Evolutionary conservation across 345 rosid species (phyloP), one percentile per base, ranked within the genome.

Genomic region (Syzygium jambos): DNA sequence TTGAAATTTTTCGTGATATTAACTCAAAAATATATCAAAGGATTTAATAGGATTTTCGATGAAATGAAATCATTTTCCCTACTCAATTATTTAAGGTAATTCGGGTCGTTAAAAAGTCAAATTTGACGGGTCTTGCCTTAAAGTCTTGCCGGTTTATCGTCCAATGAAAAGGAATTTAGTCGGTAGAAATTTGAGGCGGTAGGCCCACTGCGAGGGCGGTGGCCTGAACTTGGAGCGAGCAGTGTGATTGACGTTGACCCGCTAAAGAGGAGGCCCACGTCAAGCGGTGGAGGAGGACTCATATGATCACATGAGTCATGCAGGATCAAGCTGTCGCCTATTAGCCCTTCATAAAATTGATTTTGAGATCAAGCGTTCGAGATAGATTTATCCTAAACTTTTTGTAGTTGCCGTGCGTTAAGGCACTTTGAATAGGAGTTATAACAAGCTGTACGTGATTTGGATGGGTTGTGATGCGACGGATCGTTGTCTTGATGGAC

Each of bases 361-460:
- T 9, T 65, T 73, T 19, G 27, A 9, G 15, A 5, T 2, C 1
- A 8, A 9, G 13, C 1, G 3, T 2, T 2, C 2, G 2, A 3
- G 3, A 10, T 6, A 34, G 21, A 73, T 34, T 73, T 73, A 38
- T 19, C 27, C 25, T 9, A 0, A 73, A 34, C 0, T 73, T 30
- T 19, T 30, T 30, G 7, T 8, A 30, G 4, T 16, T 30, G 5
- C 23, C 4, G 78, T 1, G 11, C 17, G 4, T 30, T 11, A 16
- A 12, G 10, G 0, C 80, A 2, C 80, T 17, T 73, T 73, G 49
- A 9, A 34, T 9, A 9, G 6, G 46, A 73, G 14, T 73, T 73
- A 4, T 23, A 23, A 9, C 61, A 4, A 56, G 61, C n/a, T 9
- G n/a, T 25, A 9, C 61, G 12, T 1, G 3, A 30, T 68, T 30